phyloP scores from a whole-genome alignment of 208 protist species.

The Acanthamoeba castellanii region DNA sequence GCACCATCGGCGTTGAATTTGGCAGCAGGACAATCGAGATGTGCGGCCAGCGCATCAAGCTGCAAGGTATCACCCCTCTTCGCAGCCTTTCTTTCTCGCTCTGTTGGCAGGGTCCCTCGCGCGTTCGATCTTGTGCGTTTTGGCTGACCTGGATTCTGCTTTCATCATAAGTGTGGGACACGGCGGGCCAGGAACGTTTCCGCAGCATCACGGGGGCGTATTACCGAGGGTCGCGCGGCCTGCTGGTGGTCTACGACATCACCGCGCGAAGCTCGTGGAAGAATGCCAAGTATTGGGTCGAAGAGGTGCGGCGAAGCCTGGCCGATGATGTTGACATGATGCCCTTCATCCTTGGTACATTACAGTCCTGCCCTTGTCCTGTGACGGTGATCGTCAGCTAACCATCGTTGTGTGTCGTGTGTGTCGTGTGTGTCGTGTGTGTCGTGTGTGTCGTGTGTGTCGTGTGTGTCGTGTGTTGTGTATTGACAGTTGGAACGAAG shows the following conservation, averaged over 20 bases:
- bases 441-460: too few species aligned
- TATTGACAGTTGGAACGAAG: neutral
- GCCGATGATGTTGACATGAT: neutral
- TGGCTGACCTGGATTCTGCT: neutral
- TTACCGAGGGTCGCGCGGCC: neutral
- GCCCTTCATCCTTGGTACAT: neutral
- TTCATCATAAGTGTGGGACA: conserved; percentile 94
- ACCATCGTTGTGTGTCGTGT: too few species aligned
- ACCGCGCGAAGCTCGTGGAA: neutral
- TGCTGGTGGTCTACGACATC: neutral
- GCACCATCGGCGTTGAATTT: conserved; percentile 98
- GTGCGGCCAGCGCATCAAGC: conserved; percentile 93
- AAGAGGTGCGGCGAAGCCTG: neutral
- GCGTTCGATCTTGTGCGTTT: too few species aligned
- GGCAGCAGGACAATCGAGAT: conserved; percentile 90
- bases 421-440: too few species aligned
- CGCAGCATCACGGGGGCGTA: neutral
- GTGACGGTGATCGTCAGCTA: too few species aligned
- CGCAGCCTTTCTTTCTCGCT: neutral
- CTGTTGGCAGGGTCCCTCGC: too few species aligned
- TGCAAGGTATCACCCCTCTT: conserved; percentile 92
- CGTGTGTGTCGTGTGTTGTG: too few species aligned
- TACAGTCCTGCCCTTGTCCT: too few species aligned
- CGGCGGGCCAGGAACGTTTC: conserved; percentile 90
- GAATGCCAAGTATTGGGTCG: neutral